Percentiles rank a stretch among this genome's conserved stretches.
Evolutionary conservation across 2,329 filamentous ascomycete species (phyloP).

Genomic region (Lomentospora prolificans): DNA sequence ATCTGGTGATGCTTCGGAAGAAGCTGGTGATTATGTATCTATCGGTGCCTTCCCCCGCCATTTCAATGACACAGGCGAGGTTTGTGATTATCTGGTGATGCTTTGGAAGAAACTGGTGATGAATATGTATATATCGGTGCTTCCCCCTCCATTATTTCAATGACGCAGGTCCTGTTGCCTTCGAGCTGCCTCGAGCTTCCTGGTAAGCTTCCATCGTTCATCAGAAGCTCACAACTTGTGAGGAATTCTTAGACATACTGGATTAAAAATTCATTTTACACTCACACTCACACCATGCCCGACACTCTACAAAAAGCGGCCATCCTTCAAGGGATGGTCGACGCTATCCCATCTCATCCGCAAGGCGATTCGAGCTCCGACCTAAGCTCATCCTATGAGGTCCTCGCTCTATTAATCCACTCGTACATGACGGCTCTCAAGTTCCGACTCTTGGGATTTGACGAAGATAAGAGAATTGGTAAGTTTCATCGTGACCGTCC

Average conservation of each 20-base stretch:
- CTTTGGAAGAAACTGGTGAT: background rate
- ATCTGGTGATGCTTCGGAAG: background rate
- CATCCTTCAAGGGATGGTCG: conserved; percentile 47
- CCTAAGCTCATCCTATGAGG: conserved; percentile 66
- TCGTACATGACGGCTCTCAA: conserved; percentile 71
- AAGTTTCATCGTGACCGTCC: conserved; percentile 14
- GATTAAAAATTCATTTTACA: too few relatives aligned
- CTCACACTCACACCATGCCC: conserved; percentile 11
- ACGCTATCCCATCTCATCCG: conserved; percentile 46
- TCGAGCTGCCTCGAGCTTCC: too few relatives aligned
- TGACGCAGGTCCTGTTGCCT: too few relatives aligned
- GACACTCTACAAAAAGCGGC: conserved; percentile 32
- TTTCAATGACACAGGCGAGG: background rate
- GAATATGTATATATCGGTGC: background rate
- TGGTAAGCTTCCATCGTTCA: too few relatives aligned
- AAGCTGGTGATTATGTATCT: background rate
- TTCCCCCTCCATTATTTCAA: background rate
- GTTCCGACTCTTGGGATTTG: conserved; percentile 74
- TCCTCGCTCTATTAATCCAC: conserved; percentile 73
- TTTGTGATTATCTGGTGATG: background rate
- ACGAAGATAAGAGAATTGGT: conserved; percentile 71
- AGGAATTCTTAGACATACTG: too few relatives aligned
- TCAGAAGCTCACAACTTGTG: too few relatives aligned
- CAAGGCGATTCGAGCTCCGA: conserved; percentile 46
- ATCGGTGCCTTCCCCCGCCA: background rate